Evolutionary conservation across 192 early-diverging fungal species (phyloP).

Genomic region (Glomus cerebriforme): DNA sequence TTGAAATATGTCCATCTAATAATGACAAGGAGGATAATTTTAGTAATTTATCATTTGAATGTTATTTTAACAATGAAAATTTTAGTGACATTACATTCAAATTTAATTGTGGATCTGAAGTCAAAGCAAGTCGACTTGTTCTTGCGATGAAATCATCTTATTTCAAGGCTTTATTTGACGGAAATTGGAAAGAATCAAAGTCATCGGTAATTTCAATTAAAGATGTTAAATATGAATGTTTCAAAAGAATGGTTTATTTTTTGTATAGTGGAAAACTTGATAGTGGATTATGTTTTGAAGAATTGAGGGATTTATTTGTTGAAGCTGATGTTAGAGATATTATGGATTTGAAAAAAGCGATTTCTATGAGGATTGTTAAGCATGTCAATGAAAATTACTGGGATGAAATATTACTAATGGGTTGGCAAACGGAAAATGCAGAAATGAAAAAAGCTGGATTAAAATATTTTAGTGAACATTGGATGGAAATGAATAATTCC

Average conservation of each 20-base stretch:
- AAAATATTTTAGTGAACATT: constrained; percentile 9
- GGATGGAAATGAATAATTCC: constrained; percentile 14
- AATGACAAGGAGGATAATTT: neutral
- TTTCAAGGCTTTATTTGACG: constrained; percentile 26
- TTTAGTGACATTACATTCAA: constrained; percentile 29
- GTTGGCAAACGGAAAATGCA: constrained; percentile 13
- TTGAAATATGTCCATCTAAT: neutral
- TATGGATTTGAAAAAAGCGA: neutral
- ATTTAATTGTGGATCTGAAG: constrained; percentile 10
- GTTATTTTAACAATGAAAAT: constrained; percentile 23
- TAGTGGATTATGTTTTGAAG: constrained; percentile 6
- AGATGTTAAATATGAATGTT: constrained; percentile 15
- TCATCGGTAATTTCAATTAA: constrained; percentile 16
- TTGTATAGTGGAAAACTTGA: constrained; percentile 31
- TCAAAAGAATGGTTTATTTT: constrained; percentile 23
- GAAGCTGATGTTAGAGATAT: constrained; percentile 26
- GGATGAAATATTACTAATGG: constrained; percentile 27
- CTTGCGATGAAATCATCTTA: constrained; percentile 27
- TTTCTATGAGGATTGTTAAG: neutral
- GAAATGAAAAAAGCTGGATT: constrained; percentile 16
- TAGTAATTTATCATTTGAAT: neutral
- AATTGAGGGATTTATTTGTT: constrained; percentile 14
- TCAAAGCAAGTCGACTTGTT: constrained; percentile 12
- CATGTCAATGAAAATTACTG: constrained; percentile 17
- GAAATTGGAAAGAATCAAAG: constrained; percentile 25